phyloP scores from a whole-genome alignment of 345 rosid species.

The Gossypium raimondii region DNA sequence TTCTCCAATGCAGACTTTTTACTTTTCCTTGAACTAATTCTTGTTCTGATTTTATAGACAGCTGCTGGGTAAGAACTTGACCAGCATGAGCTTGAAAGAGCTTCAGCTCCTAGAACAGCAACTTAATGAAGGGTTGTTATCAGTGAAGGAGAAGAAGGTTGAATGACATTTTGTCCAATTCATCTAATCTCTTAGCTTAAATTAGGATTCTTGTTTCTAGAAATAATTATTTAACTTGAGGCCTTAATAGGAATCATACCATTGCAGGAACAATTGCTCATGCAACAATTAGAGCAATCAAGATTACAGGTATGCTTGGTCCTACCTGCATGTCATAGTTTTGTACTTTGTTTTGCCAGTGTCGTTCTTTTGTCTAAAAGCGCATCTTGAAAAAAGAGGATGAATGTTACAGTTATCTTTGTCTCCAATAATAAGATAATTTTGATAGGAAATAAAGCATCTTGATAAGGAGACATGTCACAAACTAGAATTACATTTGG shows the following conservation, averaged over 20 bases:
- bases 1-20: background rate
- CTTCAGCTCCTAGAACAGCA: slow-evolving; percentile 70
- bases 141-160: slow-evolving; percentile 81
- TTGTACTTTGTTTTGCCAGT: background rate
- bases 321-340: slow-evolving; percentile 5
- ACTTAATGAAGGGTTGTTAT: slow-evolving; percentile 50
- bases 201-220: background rate
- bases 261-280: slow-evolving; percentile 67
- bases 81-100: slow-evolving; percentile 60
- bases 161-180: background rate
- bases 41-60: slow-evolving; percentile 35
- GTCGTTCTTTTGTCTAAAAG: background rate
- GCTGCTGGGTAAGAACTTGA: slow-evolving; percentile 64
- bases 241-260: slow-evolving; percentile 13
- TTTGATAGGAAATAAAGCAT: background rate
- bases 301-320: slow-evolving; percentile 50
- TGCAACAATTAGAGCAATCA: slow-evolving; percentile 79
- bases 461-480: background rate
- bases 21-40: background rate
- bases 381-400: background rate
- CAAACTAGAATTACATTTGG: background rate
- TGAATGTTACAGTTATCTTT: background rate
- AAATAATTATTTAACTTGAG: slow-evolving; percentile 1
- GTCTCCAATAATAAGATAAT: background rate
- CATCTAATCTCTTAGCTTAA: background rate